Percentiles rank a stretch among this genome's conserved stretches.
These are phyloP conservation scores for Trypanosoma caninum DNA, from an alignment of 208 protist species.

Conservation along the genomic window DNA sequence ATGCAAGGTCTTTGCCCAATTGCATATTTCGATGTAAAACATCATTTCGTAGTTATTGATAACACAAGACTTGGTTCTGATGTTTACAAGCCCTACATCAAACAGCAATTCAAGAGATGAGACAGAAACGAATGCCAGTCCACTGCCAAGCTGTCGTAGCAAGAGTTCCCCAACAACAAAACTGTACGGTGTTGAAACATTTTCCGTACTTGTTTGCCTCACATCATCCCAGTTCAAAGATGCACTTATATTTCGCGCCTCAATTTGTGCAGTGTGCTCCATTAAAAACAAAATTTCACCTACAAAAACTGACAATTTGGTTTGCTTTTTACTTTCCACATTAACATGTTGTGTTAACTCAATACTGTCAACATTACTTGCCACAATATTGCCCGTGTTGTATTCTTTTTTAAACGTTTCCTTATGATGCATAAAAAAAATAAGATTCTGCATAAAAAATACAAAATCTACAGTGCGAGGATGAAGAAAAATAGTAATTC, in stretches of 20 bases:
- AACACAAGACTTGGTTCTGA: conserved; percentile 14
- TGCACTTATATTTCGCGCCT: conserved; percentile 15
- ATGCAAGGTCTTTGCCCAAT: conserved; percentile 9
- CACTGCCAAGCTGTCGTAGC: conserved; percentile 4
- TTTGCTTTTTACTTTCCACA: background rate
- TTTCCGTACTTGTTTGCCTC: background rate
- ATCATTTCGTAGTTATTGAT: conserved; percentile 27
- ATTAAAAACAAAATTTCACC: conserved; percentile 4
- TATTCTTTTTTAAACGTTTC: background rate
- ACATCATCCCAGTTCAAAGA: conserved; percentile 4
- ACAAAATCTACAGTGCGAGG: conserved; percentile 25
- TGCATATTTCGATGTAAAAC: conserved; percentile 22
- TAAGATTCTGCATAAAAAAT: conserved; percentile 23
- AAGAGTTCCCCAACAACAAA: conserved; percentile 15
- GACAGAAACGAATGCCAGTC: conserved; percentile 4
- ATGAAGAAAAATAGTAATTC: conserved; percentile 14
- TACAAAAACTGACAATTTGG: conserved; percentile 6
- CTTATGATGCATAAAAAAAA: conserved; percentile 11
- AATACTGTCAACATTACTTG: background rate
- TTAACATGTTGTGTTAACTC: background rate
- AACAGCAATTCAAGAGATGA: conserved; percentile 14
- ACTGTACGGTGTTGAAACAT: conserved; percentile 7
- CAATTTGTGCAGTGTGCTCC: conserved; percentile 18
- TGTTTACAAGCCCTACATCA: conserved; percentile 21
- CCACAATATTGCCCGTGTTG: background rate